Base-by-base conservation (phyloP, 495 filamentous ascomycete species). In the Lasiosphaeris hirsuta region DNA sequence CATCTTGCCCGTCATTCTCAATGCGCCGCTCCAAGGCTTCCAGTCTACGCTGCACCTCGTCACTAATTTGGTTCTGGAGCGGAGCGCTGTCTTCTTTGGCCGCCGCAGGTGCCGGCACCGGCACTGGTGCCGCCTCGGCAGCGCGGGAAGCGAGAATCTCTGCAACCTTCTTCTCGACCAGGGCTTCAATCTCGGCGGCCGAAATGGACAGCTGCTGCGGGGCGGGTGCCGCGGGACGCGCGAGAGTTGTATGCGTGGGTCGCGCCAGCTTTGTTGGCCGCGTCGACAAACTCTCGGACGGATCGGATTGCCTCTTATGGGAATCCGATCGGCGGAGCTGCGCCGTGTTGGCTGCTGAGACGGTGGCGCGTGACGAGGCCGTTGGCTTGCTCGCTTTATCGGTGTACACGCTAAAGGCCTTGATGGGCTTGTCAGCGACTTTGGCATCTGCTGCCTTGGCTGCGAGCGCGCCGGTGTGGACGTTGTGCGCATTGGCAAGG, bases 91-190 rank as follows among this genome's bases (percentile, higher is more conserved):
- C 52, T 48, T 42, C 33, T 34, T 53, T 54, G 19, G 23, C 30
- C 7, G 34, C 15, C 10, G 44, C 44, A 0, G 51, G 8, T 0
- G 51, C 37, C 4, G 53, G 46, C 2, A 46, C 48, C 10, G 63
- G 45, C 9, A 17, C 57, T 10, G 65, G 43, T 5, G 59, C 62
- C 4, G 64, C 30, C 23, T 48, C 57, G 1, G 82, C 69, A 0
- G 79, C 80, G 23, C 87, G 83, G 8, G 86, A 81, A 1, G 92
- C 90, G 1, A 97, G 75, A 35, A 94, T 89, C 67, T 96, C 92
- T 43, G 87, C 86, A 0, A 98, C 90, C 60, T 96, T 96, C 65
- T 85, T 87, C 67, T 94, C 88, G 7, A 98, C 90, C 70, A 97
- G 84, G 43, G 92, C 90, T 63, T 96, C 92, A 39, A 96, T 92